Percentiles rank a stretch among this genome's conserved stretches.
These are phyloP conservation scores for Blumeria graminis DNA, from an alignment of 2,329 filamentous ascomycete species.

Conservation along the genomic window DNA sequence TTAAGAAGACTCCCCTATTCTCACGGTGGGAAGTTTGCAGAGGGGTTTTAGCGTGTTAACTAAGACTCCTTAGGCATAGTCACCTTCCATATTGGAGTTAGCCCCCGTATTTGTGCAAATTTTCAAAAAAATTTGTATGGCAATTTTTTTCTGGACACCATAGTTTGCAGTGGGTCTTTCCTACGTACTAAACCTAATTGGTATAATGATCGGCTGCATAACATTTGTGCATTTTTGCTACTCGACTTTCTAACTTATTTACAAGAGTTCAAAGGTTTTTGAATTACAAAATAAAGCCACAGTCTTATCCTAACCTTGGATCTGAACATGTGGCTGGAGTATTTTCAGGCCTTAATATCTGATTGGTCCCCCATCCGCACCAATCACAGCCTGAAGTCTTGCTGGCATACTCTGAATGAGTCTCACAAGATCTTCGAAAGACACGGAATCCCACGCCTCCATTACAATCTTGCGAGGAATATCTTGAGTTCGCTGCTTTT, in stretches of 20 bases:
- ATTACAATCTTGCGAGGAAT: constrained; percentile 3
- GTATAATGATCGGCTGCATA: neutral
- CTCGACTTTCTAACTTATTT: neutral
- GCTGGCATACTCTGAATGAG: constrained; percentile 2
- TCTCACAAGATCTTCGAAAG: constrained; percentile 1
- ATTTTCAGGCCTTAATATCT: neutral
- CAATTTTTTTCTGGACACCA: neutral
- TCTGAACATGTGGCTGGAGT: neutral
- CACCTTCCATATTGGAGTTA: neutral
- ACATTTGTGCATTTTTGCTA: neutral
- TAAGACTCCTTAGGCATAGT: neutral
- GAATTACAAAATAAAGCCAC: neutral
- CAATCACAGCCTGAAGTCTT: constrained; percentile 2
- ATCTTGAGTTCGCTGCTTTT: constrained; percentile 4
- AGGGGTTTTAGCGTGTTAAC: neutral
- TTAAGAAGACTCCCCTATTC: too few species aligned
- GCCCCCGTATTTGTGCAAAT: neutral
- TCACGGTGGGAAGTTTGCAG: neutral
- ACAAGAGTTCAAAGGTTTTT: neutral
- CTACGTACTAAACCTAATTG: neutral
- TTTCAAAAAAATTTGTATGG: neutral
- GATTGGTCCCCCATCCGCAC: neutral
- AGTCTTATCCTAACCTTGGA: neutral
- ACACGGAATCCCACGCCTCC: constrained; percentile 7
- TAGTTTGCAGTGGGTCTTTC: neutral